Conservation (phyloP, 192 early-diverging fungal species). For the Coemansia sp. region DNA sequence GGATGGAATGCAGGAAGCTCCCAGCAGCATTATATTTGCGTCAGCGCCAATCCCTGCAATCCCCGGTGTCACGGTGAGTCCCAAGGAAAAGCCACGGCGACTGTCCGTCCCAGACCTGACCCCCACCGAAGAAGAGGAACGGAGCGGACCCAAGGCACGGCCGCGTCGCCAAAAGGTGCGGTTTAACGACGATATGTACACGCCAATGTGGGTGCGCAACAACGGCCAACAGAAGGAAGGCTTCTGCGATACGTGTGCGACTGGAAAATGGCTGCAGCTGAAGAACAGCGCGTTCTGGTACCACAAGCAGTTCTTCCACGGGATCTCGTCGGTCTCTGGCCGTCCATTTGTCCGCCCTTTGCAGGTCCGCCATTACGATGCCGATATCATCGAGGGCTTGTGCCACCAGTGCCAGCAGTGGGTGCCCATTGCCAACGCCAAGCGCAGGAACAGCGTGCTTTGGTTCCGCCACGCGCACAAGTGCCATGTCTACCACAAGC, state of each 20-base stretch:
- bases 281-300: constrained; percentile 91
- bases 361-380: constrained; percentile 66
- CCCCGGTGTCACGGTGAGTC: constrained; percentile 49
- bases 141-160: constrained; percentile 22
- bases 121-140: constrained; percentile 32
- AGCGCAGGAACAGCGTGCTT: constrained; percentile 73
- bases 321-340: constrained; percentile 83
- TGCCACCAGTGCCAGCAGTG: constrained; percentile 85
- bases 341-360: constrained; percentile 72
- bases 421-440: constrained; percentile 74
- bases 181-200: constrained; percentile 74
- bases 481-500: constrained; percentile 79
- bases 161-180: constrained; percentile 74
- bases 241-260: constrained; percentile 77
- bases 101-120: constrained; percentile 42
- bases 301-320: constrained; percentile 85
- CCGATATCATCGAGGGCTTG: constrained; percentile 72
- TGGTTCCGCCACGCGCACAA: constrained; percentile 90
- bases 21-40: constrained; percentile 14
- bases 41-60: constrained; percentile 41
- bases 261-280: constrained; percentile 84
- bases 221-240: constrained; percentile 77
- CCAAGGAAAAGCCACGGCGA: constrained; percentile 45
- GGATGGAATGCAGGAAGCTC: background rate
- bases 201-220: constrained; percentile 80